Conservation (phyloP, 257 asterid genomes). For the Solanum bulbocastanum region DNA sequence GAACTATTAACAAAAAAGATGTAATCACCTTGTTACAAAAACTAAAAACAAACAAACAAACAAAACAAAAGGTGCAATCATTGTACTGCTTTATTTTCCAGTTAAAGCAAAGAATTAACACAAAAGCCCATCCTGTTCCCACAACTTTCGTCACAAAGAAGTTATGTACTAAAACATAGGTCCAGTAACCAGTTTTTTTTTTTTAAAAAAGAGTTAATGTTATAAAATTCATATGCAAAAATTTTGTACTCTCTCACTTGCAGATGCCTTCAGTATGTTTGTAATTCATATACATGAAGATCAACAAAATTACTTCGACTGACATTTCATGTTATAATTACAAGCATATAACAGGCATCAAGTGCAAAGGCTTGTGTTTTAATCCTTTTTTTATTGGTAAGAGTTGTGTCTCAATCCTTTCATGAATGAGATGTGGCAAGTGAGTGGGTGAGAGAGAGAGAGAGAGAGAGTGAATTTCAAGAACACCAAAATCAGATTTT, state of each 20-base stretch:
- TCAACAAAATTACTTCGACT: neutral
- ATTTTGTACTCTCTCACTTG: neutral
- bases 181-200: no score
- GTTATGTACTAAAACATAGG: neutral
- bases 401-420: neutral
- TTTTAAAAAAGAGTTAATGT: no score
- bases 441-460: neutral
- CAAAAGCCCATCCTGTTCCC: neutral
- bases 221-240: no score
- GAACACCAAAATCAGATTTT: neutral
- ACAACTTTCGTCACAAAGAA: neutral
- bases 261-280: neutral
- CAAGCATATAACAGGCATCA: neutral
- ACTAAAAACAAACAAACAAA: neutral
- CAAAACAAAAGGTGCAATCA: neutral
- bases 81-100: neutral
- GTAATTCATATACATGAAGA: neutral
- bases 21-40: neutral
- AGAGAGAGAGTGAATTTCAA: neutral
- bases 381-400: neutral
- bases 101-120: neutral
- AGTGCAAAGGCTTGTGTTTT: neutral
- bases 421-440: neutral
- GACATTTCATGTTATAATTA: neutral
- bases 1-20: neutral